Base-by-base conservation (phyloP, 2,329 filamentous ascomycete species). In the Ascochyta lentis region DNA sequence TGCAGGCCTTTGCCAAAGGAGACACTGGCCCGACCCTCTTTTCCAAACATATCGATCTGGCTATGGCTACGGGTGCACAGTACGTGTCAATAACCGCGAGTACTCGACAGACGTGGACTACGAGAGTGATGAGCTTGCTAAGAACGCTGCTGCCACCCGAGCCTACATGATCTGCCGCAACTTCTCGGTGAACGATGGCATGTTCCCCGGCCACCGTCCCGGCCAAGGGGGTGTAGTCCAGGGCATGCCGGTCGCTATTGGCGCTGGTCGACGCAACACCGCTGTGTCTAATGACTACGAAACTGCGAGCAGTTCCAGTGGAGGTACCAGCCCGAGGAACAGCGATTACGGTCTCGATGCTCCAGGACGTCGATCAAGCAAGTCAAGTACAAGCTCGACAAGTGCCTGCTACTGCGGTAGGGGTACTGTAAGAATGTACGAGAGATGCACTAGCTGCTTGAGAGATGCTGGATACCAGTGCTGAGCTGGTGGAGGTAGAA, bases 161-260 rank as follows among this genome's bases (percentile, higher is more conserved):
- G 94, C 94, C 54, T 98, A 96, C 78, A 94, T 96, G 86, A 95
- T 97, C 65, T 97, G 94, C 82, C 89, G 92, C 63, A 96, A 96
- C 83, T 97, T 97, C 79, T 96, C 92, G 52, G 91, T 96, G 76
- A 97, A 96, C 74, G 92, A 96, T 69, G 94, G 94, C 74, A 96
- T 96, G 92, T 86, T 84, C 61, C 86, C 80, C 71, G 71, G 83
- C 65, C 68, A 86, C 77, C 62, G 83, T 74, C 79, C 83, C 70
- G 75, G 83, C 75, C 72, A 84, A 75, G 64, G 81, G 75, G 76
- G 77, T 19, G 77, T 84, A 22, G 78, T 86, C 39, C 86, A 89
- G 74, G 86, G 86, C 5, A 76, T 87, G 23, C 86, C 86, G 1
- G 85, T 87, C 54, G 84, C 86, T 27, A 88, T 88, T 74, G 86